Evolutionary conservation across 129 eudicot genomes (phyloP).

Genomic region (Artemisia annua): DNA sequence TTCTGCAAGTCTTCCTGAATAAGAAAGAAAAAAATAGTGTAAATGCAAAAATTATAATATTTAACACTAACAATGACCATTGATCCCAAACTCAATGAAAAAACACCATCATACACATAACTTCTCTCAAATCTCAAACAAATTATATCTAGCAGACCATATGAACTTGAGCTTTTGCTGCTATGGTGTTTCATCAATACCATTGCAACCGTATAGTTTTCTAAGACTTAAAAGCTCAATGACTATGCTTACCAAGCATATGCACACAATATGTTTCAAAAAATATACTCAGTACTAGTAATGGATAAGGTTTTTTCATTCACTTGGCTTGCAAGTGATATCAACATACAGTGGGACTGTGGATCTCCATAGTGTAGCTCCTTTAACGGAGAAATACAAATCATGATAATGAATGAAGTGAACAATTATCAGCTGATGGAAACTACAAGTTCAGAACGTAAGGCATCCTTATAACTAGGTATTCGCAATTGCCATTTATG

Average conservation of each 20-base stretch:
- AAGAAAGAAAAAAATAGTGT: constrained; percentile 2
- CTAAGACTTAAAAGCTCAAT: constrained; percentile 2
- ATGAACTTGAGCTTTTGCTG: not conserved
- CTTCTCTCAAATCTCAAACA: not conserved
- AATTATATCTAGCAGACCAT: constrained; percentile 4
- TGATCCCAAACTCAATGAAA: not conserved
- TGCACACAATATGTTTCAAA: too few relatives aligned
- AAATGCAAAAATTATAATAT: not conserved
- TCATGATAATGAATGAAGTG: not conserved
- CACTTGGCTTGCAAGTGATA: too few relatives aligned
- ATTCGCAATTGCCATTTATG: not conserved
- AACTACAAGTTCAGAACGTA: not conserved
- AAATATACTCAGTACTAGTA: too few relatives aligned
- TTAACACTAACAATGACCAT: not conserved
- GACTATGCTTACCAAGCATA: constrained; percentile 3
- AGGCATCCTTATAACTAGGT: not conserved
- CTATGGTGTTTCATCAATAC: not conserved
- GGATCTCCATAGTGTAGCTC: not conserved
- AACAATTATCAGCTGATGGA: not conserved
- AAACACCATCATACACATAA: constrained; percentile 8
- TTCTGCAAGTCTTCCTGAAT: constrained; percentile 73
- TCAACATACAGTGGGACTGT: not conserved
- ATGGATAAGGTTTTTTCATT: too few relatives aligned
- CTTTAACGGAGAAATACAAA: not conserved
- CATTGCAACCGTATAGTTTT: constrained; percentile 2